Base-by-base conservation (phyloP, 1,139 yeast species). In the Meyerozyma smithsonii region DNA sequence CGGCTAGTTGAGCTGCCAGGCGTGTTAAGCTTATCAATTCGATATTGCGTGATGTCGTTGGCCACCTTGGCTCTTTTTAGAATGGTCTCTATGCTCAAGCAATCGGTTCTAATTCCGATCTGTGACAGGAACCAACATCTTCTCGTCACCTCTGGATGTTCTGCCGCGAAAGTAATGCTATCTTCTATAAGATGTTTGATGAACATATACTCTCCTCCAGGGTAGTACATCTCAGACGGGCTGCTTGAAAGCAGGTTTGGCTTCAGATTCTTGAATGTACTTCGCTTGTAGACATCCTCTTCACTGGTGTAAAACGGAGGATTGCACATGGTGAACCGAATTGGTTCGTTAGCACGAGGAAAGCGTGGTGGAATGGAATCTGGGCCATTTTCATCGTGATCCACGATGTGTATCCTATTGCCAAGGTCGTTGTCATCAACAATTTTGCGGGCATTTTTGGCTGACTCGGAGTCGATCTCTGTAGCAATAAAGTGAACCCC, bases 111-210 rank as follows among this genome's bases (percentile, higher is more conserved):
- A 4, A 55, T 48, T 2, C 61, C 61, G 1, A 55, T 42, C 39
- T 52, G 54, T 4, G 50, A 37, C 8, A 57, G 52, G 35, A 47
- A 56, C 59, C 58, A 55, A 8, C 56, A 47, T 5, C 39, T 30
- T 8, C 15, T 17, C 34, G 12, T 14, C 46, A 54, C 15, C 40
- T 36, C 6, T 42, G 41, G 16, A 41, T 34, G 10, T 28, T 15
- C 7, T 16, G 34, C 6, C 5, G 34, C 12, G 12, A 47, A 28
- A 4, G 34, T 34, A 3, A 45, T 18, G 23, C 51, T 46, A 30
- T 54, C 48, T 17, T 45, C 46, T 10, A 55, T 46, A 7, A 51
- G 38, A 19, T 39, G 30, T 23, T 25, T 39, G 19, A 54, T 43
- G 35, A 55, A 56, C 12, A 32, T 43, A 26, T 42, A 35, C 26